These are phyloP conservation scores for Acanthamoeba royreba DNA, from an alignment of 208 protist genomes.

Conservation along the genomic window DNA sequence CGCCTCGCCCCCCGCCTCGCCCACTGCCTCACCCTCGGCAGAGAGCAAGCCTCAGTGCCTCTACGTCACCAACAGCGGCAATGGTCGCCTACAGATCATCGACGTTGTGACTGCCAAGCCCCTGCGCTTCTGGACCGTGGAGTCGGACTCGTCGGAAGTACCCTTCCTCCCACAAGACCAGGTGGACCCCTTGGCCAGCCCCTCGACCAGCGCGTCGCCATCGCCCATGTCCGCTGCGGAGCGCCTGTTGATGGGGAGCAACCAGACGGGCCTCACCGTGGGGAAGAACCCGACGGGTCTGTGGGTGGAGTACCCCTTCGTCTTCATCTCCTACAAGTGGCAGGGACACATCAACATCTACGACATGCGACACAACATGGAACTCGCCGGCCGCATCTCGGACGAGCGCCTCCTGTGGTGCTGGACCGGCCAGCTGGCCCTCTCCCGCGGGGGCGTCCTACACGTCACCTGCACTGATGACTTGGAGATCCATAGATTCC, in stretches of 20 bases:
- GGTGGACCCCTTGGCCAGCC: not conserved
- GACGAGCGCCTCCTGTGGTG: not conserved
- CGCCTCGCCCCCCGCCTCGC: too few species aligned
- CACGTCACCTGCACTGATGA: not conserved
- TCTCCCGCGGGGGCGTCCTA: not conserved
- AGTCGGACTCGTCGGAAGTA: not conserved
- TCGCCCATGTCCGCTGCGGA: not conserved
- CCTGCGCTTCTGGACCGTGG: not conserved
- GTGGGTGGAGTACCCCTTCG: not conserved
- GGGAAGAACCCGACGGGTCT: not conserved
- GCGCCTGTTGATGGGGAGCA: not conserved
- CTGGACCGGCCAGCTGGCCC: not conserved
- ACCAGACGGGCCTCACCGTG: not conserved
- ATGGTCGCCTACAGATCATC: not conserved
- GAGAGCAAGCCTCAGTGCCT: too few species aligned
- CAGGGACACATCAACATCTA: not conserved
- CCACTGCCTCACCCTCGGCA: too few species aligned
- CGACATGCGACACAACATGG: not conserved
- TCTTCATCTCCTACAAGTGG: constrained; percentile 12
- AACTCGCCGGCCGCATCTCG: not conserved
- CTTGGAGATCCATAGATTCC: not conserved
- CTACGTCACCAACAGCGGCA: not conserved
- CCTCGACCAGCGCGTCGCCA: not conserved
- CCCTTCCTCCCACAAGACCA: not conserved
- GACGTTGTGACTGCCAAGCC: not conserved